Conservation (phyloP, 768 basidiomycete species). For the Cystofilobasidium macerans region DNA sequence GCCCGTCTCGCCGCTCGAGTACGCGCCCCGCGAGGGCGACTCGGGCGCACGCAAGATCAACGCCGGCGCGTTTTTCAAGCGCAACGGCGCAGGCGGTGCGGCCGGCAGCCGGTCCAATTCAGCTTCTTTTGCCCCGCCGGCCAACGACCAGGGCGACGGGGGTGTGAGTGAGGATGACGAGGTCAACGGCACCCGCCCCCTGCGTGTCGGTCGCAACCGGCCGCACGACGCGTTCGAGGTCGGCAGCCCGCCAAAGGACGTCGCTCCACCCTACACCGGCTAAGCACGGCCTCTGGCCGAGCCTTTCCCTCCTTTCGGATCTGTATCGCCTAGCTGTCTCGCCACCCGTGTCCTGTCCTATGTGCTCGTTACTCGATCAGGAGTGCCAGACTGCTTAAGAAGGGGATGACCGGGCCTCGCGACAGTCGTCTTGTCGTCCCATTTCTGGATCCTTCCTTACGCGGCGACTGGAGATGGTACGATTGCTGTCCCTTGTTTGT, state of each 20-base stretch:
- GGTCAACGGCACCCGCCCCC: background rate
- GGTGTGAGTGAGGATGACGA: background rate
- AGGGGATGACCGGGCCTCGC: no score
- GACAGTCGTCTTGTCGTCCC: no score
- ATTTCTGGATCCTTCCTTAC: no score
- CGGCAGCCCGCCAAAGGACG: background rate
- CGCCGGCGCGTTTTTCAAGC: slow-evolving; percentile 26
- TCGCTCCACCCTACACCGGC: background rate
- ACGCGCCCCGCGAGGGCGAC: background rate
- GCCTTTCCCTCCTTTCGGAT: no score
- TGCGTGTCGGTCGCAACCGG: background rate
- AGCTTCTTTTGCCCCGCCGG: background rate
- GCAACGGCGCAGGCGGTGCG: background rate
- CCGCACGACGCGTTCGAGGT: background rate
- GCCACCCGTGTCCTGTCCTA: no score
- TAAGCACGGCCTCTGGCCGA: no score
- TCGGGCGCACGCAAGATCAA: slow-evolving; percentile 21
- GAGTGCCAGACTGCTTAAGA: no score
- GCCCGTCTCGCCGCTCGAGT: slow-evolving; percentile 6
- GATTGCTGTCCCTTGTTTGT: no score
- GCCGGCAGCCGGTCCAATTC: background rate
- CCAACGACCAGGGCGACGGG: background rate
- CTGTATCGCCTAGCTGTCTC: no score
- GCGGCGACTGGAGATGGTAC: no score
- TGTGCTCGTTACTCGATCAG: no score